Conservation (phyloP, 2,329 filamentous ascomycete species). For the Alternaria ethzedia region DNA sequence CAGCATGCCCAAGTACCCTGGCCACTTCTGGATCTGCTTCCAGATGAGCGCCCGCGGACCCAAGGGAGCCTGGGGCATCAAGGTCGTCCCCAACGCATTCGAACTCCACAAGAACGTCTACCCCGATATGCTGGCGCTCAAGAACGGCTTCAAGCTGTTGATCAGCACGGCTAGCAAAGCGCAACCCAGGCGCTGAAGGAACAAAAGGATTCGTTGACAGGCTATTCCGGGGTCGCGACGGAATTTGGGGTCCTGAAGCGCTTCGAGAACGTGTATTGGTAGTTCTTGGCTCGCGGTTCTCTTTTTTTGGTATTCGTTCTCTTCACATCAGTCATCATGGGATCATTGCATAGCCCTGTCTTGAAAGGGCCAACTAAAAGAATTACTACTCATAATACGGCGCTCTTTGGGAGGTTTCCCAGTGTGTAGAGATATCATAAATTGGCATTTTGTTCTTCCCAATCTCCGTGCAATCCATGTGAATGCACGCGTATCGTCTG, state of each 20-base stretch:
- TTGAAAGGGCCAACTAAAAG: neutral
- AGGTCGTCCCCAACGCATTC: slow-evolving; percentile 90
- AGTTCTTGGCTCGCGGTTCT: neutral
- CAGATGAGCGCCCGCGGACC: slow-evolving; percentile 80
- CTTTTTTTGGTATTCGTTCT: neutral
- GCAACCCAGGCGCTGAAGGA: slow-evolving; percentile 11
- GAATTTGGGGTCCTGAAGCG: neutral
- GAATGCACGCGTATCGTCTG: neutral
- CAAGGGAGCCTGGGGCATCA: slow-evolving; percentile 82
- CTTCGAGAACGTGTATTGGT: neutral
- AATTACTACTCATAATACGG: neutral
- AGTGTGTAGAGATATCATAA: neutral
- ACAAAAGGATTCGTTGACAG: neutral
- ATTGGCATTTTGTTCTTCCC: neutral
- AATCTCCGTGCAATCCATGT: neutral
- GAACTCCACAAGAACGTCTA: slow-evolving; percentile 89
- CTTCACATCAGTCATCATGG: neutral
- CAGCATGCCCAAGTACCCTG: slow-evolving; percentile 87
- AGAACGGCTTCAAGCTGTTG: slow-evolving; percentile 94
- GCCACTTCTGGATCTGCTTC: slow-evolving; percentile 96
- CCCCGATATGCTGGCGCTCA: slow-evolving; percentile 91
- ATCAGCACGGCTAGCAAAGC: slow-evolving; percentile 53
- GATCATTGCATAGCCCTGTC: neutral
- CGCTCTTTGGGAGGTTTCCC: neutral
- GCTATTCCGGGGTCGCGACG: neutral